Evolutionary conservation across 1,284 basidiomycete species (phyloP).

Genomic region (Gomphus sp.): DNA sequence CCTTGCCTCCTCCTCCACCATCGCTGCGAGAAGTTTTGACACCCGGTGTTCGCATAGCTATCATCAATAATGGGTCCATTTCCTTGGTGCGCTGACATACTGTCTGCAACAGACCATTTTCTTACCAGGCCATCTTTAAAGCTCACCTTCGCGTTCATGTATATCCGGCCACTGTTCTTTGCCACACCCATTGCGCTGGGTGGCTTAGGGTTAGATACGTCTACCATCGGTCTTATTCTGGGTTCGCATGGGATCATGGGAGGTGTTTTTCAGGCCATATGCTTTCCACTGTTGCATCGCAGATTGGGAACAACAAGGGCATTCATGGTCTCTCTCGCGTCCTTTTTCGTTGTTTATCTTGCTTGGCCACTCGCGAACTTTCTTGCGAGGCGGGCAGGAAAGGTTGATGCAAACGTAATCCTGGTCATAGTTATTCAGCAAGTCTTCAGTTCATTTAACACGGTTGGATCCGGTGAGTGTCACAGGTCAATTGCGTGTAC

Average conservation of each 20-base stretch:
- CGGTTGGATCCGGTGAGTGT: background rate
- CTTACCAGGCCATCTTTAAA: conserved; percentile 24
- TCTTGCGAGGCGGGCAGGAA: conserved; percentile 28
- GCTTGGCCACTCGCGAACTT: conserved; percentile 27
- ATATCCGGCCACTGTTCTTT: conserved; percentile 58
- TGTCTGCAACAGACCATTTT: background rate
- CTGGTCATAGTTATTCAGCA: background rate
- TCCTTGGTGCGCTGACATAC: background rate
- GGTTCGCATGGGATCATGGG: conserved; percentile 48
- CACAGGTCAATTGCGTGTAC: background rate
- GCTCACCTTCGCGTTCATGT: conserved; percentile 57
- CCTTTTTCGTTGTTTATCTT: conserved; percentile 20
- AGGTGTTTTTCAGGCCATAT: conserved; percentile 46
- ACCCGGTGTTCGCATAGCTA: background rate
- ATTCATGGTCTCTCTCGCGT: background rate
- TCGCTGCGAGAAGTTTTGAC: background rate
- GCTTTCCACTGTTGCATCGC: conserved; percentile 48
- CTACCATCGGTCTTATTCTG: conserved; percentile 49
- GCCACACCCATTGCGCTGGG: conserved; percentile 56
- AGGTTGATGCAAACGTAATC: background rate
- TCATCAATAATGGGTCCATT: background rate
- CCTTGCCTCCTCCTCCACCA: conserved; percentile 19
- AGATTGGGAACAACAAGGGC: conserved; percentile 34
- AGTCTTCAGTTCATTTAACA: background rate
- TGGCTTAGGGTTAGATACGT: conserved; percentile 45